These are phyloP conservation scores for Scleroderma bovista DNA, from an alignment of 768 basidiomycete genomes.

Conservation along the genomic window DNA sequence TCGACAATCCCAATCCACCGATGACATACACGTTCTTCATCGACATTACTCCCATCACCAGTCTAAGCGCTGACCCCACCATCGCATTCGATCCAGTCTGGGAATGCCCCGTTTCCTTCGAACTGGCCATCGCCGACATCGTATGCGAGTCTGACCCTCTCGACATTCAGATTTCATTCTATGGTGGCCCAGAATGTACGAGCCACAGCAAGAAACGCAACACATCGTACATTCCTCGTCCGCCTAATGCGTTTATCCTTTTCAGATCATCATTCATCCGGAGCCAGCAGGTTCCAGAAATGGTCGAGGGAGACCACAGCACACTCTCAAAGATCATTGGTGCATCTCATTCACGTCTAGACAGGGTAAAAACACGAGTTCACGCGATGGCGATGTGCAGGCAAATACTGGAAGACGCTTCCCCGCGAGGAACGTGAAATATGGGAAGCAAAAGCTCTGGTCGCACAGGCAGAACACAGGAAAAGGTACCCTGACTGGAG, in stretches of 20 bases:
- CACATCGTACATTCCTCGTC: constrained; percentile 73
- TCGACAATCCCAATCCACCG: constrained; percentile 47
- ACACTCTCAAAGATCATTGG: constrained; percentile 80
- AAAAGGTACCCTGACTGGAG: constrained; percentile 77
- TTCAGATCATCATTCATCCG: constrained; percentile 76
- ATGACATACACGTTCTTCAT: constrained; percentile 61
- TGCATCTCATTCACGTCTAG: constrained; percentile 21
- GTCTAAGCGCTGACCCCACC: constrained; percentile 33
- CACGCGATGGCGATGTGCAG: constrained; percentile 28
- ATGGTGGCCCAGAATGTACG: constrained; percentile 30
- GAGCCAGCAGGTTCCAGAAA: constrained; percentile 65
- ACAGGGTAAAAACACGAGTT: neutral
- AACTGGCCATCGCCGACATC: constrained; percentile 7
- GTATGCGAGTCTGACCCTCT: constrained; percentile 8
- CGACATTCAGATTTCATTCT: constrained; percentile 18
- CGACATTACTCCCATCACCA: constrained; percentile 52
- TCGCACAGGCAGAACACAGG: constrained; percentile 70
- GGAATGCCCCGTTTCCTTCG: constrained; percentile 18
- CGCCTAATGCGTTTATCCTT: constrained; percentile 83
- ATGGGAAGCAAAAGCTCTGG: constrained; percentile 72
- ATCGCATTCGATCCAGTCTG: constrained; percentile 30
- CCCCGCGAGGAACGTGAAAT: constrained; percentile 59
- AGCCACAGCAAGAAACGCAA: constrained; percentile 62
- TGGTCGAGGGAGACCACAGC: constrained; percentile 76
- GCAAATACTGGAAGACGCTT: constrained; percentile 71